These are phyloP conservation scores for Amphirosellinia nigrospora DNA, from an alignment of 495 filamentous ascomycete species.

Conservation along the genomic window DNA sequence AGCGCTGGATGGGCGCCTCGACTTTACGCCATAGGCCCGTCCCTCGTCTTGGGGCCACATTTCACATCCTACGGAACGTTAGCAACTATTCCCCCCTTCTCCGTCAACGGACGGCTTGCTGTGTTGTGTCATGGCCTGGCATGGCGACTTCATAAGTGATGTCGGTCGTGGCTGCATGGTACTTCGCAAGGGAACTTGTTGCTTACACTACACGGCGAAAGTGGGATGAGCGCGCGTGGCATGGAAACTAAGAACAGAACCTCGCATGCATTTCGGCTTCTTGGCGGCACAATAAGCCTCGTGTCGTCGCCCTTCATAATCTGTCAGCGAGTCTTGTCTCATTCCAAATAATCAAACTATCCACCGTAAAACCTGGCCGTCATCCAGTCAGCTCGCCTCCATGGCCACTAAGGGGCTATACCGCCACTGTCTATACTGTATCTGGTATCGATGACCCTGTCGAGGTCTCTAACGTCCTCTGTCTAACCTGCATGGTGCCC, in stretches of 20 bases:
- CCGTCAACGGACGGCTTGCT: neutral
- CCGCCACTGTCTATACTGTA: constrained; percentile 14
- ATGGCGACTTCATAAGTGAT: neutral
- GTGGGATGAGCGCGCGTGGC: constrained; percentile 19
- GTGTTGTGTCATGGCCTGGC: too few species aligned
- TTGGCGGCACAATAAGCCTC: constrained; percentile 27
- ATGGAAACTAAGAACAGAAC: constrained; percentile 20
- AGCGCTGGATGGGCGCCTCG: neutral
- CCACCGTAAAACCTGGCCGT: constrained; percentile 21
- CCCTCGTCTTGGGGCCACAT: neutral
- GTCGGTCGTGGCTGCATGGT: constrained; percentile 3
- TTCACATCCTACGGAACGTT: too few species aligned
- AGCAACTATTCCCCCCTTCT: neutral
- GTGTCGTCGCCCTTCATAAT: constrained; percentile 16
- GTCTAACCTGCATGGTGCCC: constrained; percentile 20
- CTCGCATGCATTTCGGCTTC: constrained; percentile 5
- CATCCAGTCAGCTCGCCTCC: constrained; percentile 22
- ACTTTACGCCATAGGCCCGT: neutral
- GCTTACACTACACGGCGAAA: constrained; percentile 8
- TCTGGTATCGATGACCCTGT: constrained; percentile 18
- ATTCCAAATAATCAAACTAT: constrained; percentile 25
- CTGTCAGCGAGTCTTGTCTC: constrained; percentile 21
- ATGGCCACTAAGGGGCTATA: constrained; percentile 1
- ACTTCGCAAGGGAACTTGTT: constrained; percentile 2
- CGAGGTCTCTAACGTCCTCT: neutral